Evolutionary conservation across 192 early-diverging fungal species (phyloP), one percentile per base, ranked within the genome.

Genomic region (Coemansia sp.): DNA sequence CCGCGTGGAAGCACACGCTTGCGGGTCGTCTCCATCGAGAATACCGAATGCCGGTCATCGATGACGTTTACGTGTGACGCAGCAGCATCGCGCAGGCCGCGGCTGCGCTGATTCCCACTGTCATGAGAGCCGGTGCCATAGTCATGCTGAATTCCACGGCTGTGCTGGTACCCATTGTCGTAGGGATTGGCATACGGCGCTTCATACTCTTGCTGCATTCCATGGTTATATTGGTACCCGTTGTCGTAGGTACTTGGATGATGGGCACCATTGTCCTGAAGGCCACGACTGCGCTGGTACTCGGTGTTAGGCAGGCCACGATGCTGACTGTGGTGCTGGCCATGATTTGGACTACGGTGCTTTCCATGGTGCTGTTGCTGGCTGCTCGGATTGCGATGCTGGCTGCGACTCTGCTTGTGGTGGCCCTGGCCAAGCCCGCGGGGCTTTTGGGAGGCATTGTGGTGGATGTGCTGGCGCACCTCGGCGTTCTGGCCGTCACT

Each of bases 21-120:
- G 29, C 50, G 63, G 21, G 32, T 25, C 37, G 59, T 59, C 12
- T 25, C 65, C 15, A 55, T 66, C 32, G 70, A 66, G 59, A 78
- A 78, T 21, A 72, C 58, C 17, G 75, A 72, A 24, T 72, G 66
- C 32, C 56, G 52, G 56, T 78, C 70, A 19, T 69, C 63, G n/a
- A 66, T 25, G 35, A 72, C 54, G 60, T 62, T 72, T 19, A 72
- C 75, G 12, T 48, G 29, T 37, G 56, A 57, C 15, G n/a, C 11
- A 10, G 17, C 11, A 7, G 56, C 29, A 6, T 57, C 56, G 2
- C 14, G 53, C 15, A 39, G 56, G 17, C 27, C 55, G 55, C 55
- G 55, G 47, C 48, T 69, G 15, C 54, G 63, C 4, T 11, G 55
- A 17, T 15, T 25, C 5, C 66, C 55, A 29, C 50, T 11, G 29